A percentile compares a stretch with the other conserved stretches of the same genome.
These are phyloP conservation scores for Babesia ovata DNA, from an alignment of 169 alveolate genomes.

Conservation along the genomic window DNA sequence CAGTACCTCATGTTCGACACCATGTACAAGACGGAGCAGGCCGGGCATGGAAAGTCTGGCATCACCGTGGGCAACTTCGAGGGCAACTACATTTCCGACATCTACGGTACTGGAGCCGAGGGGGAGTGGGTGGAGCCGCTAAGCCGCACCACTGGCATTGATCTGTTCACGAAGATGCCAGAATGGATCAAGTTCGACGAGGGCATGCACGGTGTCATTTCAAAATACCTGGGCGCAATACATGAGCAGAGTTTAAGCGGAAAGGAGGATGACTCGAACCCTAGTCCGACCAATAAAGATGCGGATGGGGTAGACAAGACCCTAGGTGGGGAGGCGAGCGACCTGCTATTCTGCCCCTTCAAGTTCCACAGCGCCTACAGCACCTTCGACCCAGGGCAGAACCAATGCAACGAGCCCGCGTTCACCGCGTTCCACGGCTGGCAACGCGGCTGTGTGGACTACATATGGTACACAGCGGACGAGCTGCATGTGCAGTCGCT, in stretches of 20 bases:
- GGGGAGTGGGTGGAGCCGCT: slow-evolving; percentile 32
- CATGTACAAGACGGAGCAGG: slow-evolving; percentile 54
- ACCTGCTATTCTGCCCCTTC: slow-evolving; percentile 57
- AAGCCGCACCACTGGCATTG: background rate
- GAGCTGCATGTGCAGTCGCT: slow-evolving; percentile 64
- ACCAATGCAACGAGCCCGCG: slow-evolving; percentile 69
- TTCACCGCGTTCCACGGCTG: slow-evolving; percentile 85
- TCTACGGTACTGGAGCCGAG: slow-evolving; percentile 29
- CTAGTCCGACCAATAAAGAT: background rate
- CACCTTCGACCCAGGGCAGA: slow-evolving; percentile 31
- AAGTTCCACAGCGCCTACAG: slow-evolving; percentile 65
- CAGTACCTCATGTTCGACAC: slow-evolving; percentile 78
- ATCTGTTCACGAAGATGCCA: slow-evolving; percentile 19
- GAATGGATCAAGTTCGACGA: slow-evolving; percentile 20
- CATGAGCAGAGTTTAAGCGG: slow-evolving; percentile 4
- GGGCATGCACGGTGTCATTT: background rate
- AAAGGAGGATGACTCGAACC: background rate
- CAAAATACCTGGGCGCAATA: slow-evolving; percentile 5
- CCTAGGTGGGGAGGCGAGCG: background rate
- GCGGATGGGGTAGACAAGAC: slow-evolving; percentile 2
- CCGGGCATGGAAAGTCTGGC: slow-evolving; percentile 61
- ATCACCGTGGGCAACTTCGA: slow-evolving; percentile 57
- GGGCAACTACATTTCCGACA: slow-evolving; percentile 47
- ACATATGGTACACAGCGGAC: slow-evolving; percentile 75
- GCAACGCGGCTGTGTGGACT: slow-evolving; percentile 84